A percentile compares a stretch with the other conserved stretches of the same genome.
Conservation (phyloP, 441 rosid species). For the Erodium moschatum region DNA sequence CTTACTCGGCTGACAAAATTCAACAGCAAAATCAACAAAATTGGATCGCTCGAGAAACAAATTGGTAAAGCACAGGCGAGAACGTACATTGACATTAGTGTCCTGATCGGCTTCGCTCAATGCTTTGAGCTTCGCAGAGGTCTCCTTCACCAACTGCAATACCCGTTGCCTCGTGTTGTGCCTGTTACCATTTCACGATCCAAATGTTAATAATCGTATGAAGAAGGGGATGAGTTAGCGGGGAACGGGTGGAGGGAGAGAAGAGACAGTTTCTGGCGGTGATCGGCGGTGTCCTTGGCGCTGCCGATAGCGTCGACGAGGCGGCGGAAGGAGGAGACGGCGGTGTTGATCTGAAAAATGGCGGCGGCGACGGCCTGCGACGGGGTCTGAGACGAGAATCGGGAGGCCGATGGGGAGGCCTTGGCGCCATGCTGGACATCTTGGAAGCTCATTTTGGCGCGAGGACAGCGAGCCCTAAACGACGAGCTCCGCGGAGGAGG, state of each 20-base stretch:
- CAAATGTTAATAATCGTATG: background rate
- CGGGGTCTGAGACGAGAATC: slow-evolving; percentile 32
- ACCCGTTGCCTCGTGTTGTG: slow-evolving; percentile 53
- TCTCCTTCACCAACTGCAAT: slow-evolving; percentile 54
- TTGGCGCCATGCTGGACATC: slow-evolving; percentile 35
- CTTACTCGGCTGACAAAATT: slow-evolving; percentile 37
- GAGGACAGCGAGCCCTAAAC: no score
- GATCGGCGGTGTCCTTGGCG: slow-evolving; percentile 11
- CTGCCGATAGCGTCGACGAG: slow-evolving; percentile 57
- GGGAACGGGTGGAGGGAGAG: background rate
- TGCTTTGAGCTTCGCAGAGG: slow-evolving; percentile 53
- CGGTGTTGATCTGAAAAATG: slow-evolving; percentile 71
- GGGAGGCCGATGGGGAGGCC: slow-evolving; percentile 16
- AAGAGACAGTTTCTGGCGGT: slow-evolving; percentile 39
- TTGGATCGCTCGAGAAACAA: no score
- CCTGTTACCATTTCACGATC: slow-evolving; percentile 24
- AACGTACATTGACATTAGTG: slow-evolving; percentile 31
- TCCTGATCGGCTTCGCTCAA: slow-evolving; percentile 49
- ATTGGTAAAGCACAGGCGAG: background rate
- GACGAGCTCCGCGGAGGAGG: background rate
- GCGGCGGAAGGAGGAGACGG: slow-evolving; percentile 54
- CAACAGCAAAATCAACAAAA: background rate
- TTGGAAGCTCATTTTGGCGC: slow-evolving; percentile 50
- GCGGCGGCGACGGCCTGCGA: slow-evolving; percentile 57
- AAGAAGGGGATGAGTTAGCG: background rate